Evolutionary conservation across 1,284 basidiomycete species (phyloP), one percentile per base, ranked within the genome.

Genomic region (Cutaneotrichosporon cavernicola): DNA sequence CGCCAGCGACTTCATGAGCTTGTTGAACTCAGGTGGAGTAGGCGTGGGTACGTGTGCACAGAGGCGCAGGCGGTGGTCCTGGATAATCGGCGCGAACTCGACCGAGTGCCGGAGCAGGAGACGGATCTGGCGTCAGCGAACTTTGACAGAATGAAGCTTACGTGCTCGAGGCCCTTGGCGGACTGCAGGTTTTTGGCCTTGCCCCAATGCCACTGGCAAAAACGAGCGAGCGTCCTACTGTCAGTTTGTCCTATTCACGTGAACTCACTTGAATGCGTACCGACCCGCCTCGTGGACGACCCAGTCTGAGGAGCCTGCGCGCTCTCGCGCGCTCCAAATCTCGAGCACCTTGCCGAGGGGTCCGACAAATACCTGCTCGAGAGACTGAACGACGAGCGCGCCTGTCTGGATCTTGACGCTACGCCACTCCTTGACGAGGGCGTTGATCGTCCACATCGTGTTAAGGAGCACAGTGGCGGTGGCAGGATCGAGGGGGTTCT

Each of bases 381-480:
- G 70, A 1, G 60, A 69, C 47, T 72, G 69, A 77, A 82, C 79
- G 26, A 77, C 72, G 56, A 76, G 70, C 18, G 70, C 70, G 1
- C 81, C 80, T 4, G 73, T 63, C 1, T 79, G 68, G 13, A 82
- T 61, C 64, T 78, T 78, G 58, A 82, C 77, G 10, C 67, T 76
- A 18, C 74, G 66, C 77, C 77, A 81, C 63, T 82, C 81, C 66
- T 81, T 81, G 56, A 81, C 76, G 4, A 82, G 67, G 8, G 77
- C 74, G 61, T 81, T 81, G 72, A 81, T 79, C 0, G 77, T 77
- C 79, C 80, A 80, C 4, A 81, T 65, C 4, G 74, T 76, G 65
- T 81, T 82, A 32, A 80, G 65, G 13, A 82, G 75, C 10, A 79
- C 67, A 2, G 73, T 76, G 14, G 72, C 66, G 14, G 74, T 73